phyloP scores from a whole-genome alignment of 2,329 filamentous ascomycete genomes.

The Trichoderma asperellum region DNA sequence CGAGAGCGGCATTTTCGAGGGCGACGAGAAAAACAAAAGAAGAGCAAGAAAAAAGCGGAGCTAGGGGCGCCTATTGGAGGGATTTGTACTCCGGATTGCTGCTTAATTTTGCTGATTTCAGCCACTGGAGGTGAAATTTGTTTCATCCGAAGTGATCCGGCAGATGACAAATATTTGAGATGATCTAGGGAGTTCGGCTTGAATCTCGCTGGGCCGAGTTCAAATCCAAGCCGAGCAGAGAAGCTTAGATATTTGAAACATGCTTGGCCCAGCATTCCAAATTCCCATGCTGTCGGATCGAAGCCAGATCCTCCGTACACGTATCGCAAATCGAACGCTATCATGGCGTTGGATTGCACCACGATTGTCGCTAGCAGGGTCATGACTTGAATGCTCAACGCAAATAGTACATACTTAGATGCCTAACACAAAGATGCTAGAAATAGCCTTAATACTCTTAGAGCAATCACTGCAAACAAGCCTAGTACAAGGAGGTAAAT shows the following conservation, averaged over 20 bases:
- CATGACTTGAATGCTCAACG: neutral
- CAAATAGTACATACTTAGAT: neutral
- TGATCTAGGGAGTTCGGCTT: neutral
- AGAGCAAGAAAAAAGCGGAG: neutral
- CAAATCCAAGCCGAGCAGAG: neutral
- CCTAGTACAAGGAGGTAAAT: too few relatives aligned
- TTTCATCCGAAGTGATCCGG: constrained; percentile 9
- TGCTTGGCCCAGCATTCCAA: neutral
- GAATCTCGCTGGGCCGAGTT: neutral
- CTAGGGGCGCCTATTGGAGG: neutral
- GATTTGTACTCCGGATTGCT: neutral
- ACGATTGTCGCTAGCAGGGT: neutral
- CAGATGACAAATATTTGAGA: neutral
- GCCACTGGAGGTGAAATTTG: neutral
- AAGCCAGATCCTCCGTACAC: neutral
- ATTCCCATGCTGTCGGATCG: neutral
- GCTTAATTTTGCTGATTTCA: neutral
- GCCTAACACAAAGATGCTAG: neutral
- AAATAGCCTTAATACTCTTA: neutral
- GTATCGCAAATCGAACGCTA: neutral
- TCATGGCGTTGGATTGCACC: neutral
- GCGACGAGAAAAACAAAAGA: neutral
- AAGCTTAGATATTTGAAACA: neutral
- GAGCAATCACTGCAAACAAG: neutral
- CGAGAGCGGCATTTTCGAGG: constrained; percentile 4